These are phyloP conservation scores for Geotrichum cucujoidarum DNA, from an alignment of 1,139 yeast species.

Conservation along the genomic window DNA sequence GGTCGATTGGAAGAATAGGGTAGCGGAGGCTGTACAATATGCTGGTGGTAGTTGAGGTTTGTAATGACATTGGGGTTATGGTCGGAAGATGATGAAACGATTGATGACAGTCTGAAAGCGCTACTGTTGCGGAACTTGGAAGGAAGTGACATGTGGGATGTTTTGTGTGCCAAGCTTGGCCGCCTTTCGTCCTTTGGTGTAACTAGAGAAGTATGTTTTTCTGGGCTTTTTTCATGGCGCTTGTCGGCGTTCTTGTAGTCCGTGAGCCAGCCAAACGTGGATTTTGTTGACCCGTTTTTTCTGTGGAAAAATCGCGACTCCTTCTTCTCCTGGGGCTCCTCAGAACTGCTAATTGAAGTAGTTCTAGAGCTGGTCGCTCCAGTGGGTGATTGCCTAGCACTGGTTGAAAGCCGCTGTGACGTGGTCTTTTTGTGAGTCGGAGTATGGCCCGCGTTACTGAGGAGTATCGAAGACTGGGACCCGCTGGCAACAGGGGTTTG, in stretches of 20 bases:
- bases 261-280: slow-evolving; percentile 8
- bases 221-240: no score
- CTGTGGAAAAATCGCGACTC: slow-evolving; percentile 11
- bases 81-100: neutral
- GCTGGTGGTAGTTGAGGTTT: slow-evolving; percentile 8
- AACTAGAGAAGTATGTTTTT: neutral
- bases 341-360: neutral
- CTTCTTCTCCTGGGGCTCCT: slow-evolving; percentile 1
- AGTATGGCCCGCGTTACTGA: slow-evolving; percentile 62
- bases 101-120: slow-evolving; percentile 10
- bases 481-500: neutral
- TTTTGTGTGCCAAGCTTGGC: slow-evolving; percentile 10
- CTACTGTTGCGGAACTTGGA: slow-evolving; percentile 6
- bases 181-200: slow-evolving; percentile 5
- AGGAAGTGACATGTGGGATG: slow-evolving; percentile 10
- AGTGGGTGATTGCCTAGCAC: neutral
- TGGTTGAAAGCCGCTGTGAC: slow-evolving; percentile 1
- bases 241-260: slow-evolving; percentile 5
- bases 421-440: slow-evolving; percentile 24
- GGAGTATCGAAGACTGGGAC: slow-evolving; percentile 46
- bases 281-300: slow-evolving; percentile 8
- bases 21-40: neutral
- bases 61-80: slow-evolving; percentile 7
- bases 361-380: neutral
- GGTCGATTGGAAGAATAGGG: neutral